A percentile compares a stretch with the other conserved stretches of the same genome.
These are phyloP conservation scores for Penicillium bovifimosum DNA, from an alignment of 495 filamentous ascomycete genomes.

Conservation along the genomic window DNA sequence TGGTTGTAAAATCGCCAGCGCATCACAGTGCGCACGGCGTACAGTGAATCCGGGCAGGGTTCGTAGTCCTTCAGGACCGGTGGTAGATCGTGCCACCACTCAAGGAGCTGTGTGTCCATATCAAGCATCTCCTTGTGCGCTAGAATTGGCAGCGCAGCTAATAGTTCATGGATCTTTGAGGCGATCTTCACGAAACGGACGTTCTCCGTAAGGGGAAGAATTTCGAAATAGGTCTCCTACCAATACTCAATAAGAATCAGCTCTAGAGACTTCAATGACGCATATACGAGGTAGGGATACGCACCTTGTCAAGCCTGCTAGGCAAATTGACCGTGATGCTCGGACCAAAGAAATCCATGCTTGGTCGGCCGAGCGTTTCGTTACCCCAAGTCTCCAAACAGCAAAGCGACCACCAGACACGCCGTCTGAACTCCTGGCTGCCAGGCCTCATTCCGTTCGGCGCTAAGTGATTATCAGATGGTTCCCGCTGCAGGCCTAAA, in stretches of 20 bases:
- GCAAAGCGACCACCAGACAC: constrained; percentile 69
- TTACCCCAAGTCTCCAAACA: constrained; percentile 69
- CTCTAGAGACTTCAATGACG: too few species aligned
- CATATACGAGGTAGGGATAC: too few species aligned
- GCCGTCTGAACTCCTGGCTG: constrained; percentile 49
- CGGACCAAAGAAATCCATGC: constrained; percentile 62
- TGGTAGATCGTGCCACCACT: constrained; percentile 61
- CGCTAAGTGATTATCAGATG: constrained; percentile 6
- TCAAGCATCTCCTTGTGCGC: constrained; percentile 50
- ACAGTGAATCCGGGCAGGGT: constrained; percentile 58
- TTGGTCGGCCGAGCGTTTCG: constrained; percentile 66
- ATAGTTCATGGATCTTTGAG: constrained; percentile 61
- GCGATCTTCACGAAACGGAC: constrained; percentile 68
- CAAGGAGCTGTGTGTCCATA: constrained; percentile 56
- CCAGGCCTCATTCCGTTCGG: constrained; percentile 28
- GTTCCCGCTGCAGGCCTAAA: constrained; percentile 15
- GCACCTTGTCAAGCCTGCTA: constrained; percentile 39
- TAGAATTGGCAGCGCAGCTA: constrained; percentile 58
- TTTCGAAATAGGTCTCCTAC: constrained; percentile 18
- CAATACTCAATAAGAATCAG: too few species aligned
- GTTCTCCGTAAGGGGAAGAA: constrained; percentile 63
- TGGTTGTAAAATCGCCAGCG: constrained; percentile 71
- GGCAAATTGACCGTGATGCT: constrained; percentile 61
- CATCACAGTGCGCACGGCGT: constrained; percentile 63
- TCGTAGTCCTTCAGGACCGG: constrained; percentile 58